phyloP scores from a whole-genome alignment of 441 rosid genomes.

The Omphalea diandra region DNA sequence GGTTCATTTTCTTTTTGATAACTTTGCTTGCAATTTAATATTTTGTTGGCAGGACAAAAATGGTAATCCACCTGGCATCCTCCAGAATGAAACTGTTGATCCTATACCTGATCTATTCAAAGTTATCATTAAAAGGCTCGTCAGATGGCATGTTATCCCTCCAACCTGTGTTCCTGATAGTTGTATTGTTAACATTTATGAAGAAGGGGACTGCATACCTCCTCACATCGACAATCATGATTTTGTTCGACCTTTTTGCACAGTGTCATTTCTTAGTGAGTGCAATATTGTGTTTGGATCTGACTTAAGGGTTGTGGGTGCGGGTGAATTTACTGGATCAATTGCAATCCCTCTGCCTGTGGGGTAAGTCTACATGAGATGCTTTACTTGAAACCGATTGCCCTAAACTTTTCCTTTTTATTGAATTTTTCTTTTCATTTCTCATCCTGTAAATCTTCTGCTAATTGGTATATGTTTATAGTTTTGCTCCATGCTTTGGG shows the following conservation, averaged over 20 bases:
- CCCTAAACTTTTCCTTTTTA: not conserved
- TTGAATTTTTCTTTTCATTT: not conserved
- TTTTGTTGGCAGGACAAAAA: constrained; percentile 66
- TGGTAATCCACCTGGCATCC: constrained; percentile 85
- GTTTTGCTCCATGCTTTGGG: constrained; percentile 4
- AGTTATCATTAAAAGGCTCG: constrained; percentile 72
- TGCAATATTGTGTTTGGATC: constrained; percentile 78
- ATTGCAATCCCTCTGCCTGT: constrained; percentile 64
- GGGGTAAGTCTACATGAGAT: constrained; percentile 53
- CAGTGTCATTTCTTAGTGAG: constrained; percentile 81
- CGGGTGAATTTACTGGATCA: constrained; percentile 66
- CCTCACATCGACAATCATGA: constrained; percentile 91
- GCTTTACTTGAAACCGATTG: not conserved
- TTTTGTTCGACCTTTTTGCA: constrained; percentile 89
- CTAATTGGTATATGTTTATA: constrained; percentile 9
- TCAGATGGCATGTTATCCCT: constrained; percentile 82
- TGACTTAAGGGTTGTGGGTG: constrained; percentile 48
- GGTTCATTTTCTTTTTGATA: not conserved
- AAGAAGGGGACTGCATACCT: constrained; percentile 93
- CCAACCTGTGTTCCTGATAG: constrained; percentile 86
- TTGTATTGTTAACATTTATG: constrained; percentile 85
- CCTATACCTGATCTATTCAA: constrained; percentile 74
- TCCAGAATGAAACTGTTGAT: constrained; percentile 57
- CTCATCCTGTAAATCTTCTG: constrained; percentile 8
- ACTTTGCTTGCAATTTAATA: not conserved